These are phyloP conservation scores for Neurospora terricola DNA, from an alignment of 495 filamentous ascomycete species.

Conservation along the genomic window DNA sequence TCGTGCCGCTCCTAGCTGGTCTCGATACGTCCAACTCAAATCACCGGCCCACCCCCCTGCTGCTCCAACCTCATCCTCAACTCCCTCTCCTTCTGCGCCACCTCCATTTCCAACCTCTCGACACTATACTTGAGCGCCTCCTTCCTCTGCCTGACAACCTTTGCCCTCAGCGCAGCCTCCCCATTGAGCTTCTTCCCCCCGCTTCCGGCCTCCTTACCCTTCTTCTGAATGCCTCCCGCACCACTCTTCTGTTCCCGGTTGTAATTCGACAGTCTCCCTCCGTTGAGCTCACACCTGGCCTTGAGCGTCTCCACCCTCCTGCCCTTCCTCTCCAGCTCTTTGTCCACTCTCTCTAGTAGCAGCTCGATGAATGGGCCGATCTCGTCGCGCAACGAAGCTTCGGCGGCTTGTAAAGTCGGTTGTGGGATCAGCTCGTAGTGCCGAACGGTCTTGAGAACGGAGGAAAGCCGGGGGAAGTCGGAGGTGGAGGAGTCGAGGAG, in stretches of 20 bases:
- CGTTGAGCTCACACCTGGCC: conserved; percentile 37
- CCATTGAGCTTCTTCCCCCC: conserved; percentile 12
- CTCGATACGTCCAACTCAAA: background rate
- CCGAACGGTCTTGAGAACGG: conserved; percentile 39
- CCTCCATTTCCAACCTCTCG: conserved; percentile 40
- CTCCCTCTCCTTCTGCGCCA: conserved; percentile 41
- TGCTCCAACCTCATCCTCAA: conserved; percentile 34
- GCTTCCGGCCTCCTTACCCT: background rate
- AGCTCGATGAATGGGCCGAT: conserved; percentile 36
- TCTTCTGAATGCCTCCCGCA: background rate
- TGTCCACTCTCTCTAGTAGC: conserved; percentile 38
- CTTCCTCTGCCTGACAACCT: conserved; percentile 27
- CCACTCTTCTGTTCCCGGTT: background rate
- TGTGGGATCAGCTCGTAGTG: conserved; percentile 45
- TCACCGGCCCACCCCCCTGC: background rate
- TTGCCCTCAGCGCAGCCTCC: conserved; percentile 26
- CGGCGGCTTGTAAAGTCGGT: conserved; percentile 36
- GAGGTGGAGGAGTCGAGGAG: conserved; percentile 40
- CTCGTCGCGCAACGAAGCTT: conserved; percentile 40
- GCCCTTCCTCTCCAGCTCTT: conserved; percentile 34
- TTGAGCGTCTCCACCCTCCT: conserved; percentile 39
- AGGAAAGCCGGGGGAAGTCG: conserved; percentile 36
- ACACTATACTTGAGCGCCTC: conserved; percentile 41
- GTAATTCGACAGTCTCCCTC: conserved; percentile 27
- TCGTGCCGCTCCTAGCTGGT: background rate